Conservation (phyloP, 2,329 filamentous ascomycete species). For the Colletotrichum siamense region DNA sequence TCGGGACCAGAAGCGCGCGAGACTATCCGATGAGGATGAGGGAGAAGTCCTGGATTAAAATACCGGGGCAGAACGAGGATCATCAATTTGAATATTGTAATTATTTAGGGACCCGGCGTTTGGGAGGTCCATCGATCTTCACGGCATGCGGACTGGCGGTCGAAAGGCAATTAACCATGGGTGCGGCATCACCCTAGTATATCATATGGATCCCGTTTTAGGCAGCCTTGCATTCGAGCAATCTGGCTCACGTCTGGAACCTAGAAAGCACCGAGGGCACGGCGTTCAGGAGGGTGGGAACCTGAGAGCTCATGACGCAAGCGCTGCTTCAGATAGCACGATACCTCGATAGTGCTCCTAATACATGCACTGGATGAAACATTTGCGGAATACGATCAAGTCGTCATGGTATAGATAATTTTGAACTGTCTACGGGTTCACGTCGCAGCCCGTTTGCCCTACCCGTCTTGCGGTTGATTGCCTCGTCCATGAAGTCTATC, state of each 20-base stretch:
- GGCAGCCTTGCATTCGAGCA: neutral
- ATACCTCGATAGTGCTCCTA: conserved; percentile 3
- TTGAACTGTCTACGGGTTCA: neutral
- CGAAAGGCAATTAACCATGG: neutral
- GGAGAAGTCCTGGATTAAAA: conserved; percentile 42
- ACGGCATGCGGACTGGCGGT: neutral
- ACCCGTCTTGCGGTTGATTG: conserved; percentile 36
- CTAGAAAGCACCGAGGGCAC: neutral
- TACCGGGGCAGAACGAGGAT: neutral
- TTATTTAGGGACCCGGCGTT: conserved; percentile 11
- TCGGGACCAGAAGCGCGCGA: conserved; percentile 48
- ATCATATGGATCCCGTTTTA: neutral
- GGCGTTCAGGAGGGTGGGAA: neutral
- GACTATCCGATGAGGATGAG: conserved; percentile 51
- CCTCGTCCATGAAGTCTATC: conserved; percentile 64
- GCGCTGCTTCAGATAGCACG: neutral
- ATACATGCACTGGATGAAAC: neutral
- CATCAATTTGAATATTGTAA: conserved; percentile 2
- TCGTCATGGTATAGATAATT: neutral
- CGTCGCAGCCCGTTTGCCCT: conserved; percentile 11
- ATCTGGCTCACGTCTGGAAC: neutral
- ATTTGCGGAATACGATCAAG: neutral
- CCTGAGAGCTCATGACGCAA: neutral
- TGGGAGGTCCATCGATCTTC: neutral
- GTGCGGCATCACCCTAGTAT: neutral